Conservation (phyloP, 495 filamentous ascomycete species). For the Hypomontagnella monticulosa region DNA sequence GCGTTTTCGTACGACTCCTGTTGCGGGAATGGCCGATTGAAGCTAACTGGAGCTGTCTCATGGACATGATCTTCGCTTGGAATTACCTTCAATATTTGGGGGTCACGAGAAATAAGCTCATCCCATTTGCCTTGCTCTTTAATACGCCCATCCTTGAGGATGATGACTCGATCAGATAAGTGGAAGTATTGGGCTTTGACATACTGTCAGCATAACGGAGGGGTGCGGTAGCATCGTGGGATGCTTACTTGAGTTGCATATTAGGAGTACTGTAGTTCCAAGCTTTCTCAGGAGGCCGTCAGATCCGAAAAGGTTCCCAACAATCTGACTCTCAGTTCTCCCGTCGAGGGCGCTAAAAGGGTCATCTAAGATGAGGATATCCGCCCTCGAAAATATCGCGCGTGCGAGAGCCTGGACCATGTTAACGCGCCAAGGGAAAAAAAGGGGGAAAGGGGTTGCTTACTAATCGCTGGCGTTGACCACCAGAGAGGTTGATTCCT, state of each 20-base stretch:
- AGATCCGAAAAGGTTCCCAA: constrained; percentile 44
- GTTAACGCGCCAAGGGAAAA: background rate
- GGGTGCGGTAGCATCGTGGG: background rate
- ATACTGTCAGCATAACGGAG: constrained; percentile 2
- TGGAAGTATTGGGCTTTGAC: constrained; percentile 41
- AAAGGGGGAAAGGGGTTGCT: constrained; percentile 7
- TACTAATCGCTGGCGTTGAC: constrained; percentile 70
- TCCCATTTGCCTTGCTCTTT: constrained; percentile 61
- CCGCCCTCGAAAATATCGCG: constrained; percentile 47
- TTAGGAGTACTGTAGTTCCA: constrained; percentile 44
- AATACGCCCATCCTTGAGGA: constrained; percentile 56
- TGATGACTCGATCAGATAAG: constrained; percentile 61
- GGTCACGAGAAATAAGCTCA: constrained; percentile 33
- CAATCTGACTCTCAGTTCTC: constrained; percentile 45
- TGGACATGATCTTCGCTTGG: constrained; percentile 5
- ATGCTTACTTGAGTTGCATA: constrained; percentile 47
- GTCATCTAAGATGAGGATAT: constrained; percentile 49
- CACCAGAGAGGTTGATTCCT: constrained; percentile 73
- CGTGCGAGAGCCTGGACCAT: constrained; percentile 49
- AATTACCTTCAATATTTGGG: constrained; percentile 39
- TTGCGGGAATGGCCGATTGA: constrained; percentile 1
- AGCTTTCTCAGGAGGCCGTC: constrained; percentile 44
- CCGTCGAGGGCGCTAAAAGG: constrained; percentile 49
- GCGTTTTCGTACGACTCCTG: constrained; percentile 27
- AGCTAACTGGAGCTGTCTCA: background rate